A percentile compares a stretch with the other conserved stretches of the same genome.
phyloP scores from a whole-genome alignment of 495 filamentous ascomycete genomes.

The Amorphotheca resinae region DNA sequence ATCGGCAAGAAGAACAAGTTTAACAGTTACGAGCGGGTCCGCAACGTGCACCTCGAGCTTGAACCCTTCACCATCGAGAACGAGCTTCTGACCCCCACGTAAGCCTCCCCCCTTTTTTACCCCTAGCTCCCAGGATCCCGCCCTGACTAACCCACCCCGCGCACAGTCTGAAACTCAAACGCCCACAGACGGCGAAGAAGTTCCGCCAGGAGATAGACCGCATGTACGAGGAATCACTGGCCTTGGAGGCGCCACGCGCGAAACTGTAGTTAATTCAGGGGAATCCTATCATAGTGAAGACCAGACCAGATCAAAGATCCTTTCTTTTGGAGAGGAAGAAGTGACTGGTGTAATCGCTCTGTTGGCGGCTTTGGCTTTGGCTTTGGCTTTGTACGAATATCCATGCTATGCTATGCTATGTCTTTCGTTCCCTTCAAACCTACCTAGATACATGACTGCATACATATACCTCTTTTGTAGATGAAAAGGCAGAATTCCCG shows the following conservation, averaged over 20 bases:
- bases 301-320: too few relatives aligned
- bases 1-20: conserved; percentile 79
- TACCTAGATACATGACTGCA: too few relatives aligned
- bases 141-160: conserved; percentile 4
- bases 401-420: too few relatives aligned
- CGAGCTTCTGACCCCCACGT: conserved; percentile 91
- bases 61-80: conserved; percentile 95
- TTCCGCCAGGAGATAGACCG: conserved; percentile 65
- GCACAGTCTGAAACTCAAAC: conserved; percentile 81
- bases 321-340: too few relatives aligned
- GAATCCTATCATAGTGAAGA: too few relatives aligned
- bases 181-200: conserved; percentile 69
- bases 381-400: too few relatives aligned
- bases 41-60: conserved; percentile 57
- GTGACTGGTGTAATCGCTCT: too few relatives aligned
- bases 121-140: neutral
- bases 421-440: too few relatives aligned
- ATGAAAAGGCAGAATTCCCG: too few relatives aligned
- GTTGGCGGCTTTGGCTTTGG: too few relatives aligned
- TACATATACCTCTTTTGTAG: too few relatives aligned
- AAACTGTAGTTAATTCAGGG: conserved; percentile 34
- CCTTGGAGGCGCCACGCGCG: conserved; percentile 37
- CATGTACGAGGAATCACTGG: conserved; percentile 64
- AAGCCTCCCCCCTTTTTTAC: conserved; percentile 32
- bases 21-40: conserved; percentile 77